Evolutionary conservation across 208 protist genomes (phyloP), one percentile per base, ranked within the genome.

Genomic region (Trypanosoma mega): DNA sequence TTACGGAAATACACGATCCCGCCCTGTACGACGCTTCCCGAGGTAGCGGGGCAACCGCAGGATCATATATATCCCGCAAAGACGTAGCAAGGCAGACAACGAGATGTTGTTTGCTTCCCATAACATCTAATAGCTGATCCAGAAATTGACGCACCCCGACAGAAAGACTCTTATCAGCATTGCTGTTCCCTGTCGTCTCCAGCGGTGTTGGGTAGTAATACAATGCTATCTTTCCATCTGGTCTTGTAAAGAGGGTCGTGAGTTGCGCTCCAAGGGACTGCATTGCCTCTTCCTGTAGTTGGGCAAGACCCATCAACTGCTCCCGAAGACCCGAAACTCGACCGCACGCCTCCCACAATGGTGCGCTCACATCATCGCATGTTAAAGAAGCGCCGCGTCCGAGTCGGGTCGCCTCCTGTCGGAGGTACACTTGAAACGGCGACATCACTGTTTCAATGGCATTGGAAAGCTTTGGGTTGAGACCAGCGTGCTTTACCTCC

Each of bases 51-150:
- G n/a, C n/a, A 39, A 39, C 34, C 8, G 47, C 3, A 64, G 24
- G 31, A 27, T 59, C 46, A 16, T 61, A 68, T 1, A 61, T 47
- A 18, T 48, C 45, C 36, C 53, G 36, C 26, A 68, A 43, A 24
- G 63, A 18, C 46, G 48, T 55, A 18, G 51, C 63, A 3, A 68
- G 34, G 31, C 31, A 55, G n/a, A 61, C 23, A 48, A 68, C 21
- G 36, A 62, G 30, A n/a, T 55, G 52, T 21, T 68, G 63, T 31
- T 68, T 68, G 27, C 53, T 61, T 0, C n/a, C 7, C 63, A 68
- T 61, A 26, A 68, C 51, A 46, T 68, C 63, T 44, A 60, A 45
- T 14, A 68, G 34, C 46, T 68, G 44, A 33, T 56, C 12, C 14
- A 68, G 24, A 61, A 68, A 68, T 3, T 37, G 27, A 16, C 48